Base-by-base conservation (phyloP, 768 basidiomycete genomes). In the Leccinum boreale region DNA sequence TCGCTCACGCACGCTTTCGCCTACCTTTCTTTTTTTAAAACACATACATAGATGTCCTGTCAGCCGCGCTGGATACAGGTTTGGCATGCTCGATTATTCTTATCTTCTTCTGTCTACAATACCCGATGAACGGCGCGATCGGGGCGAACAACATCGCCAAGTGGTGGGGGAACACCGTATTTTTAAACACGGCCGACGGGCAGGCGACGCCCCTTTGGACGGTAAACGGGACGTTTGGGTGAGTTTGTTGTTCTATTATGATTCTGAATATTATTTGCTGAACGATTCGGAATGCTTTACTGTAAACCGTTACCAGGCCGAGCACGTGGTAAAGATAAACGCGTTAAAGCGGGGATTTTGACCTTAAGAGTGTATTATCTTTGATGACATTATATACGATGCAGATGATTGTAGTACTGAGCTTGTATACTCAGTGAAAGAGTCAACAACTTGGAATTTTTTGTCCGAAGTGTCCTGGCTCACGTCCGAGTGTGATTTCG, bases 151-250 rank as follows among this genome's bases (percentile, higher is more conserved):
- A 58, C n/a, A 66, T 90, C 47, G 79, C 78, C 50, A 62, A 58
- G 1, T 90, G 88, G 89, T 89, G 87, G 87, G 89, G 88, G 11
- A 89, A 89, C 62, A 80, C 74, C 59, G 66, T 72, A 7, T 70
- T 58, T 57, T 5, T 55, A 47, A 70, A 70, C 0, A 77, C 72
- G 1, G 75, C 64, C 3, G 76, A 78, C 50, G 65, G 54, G 15
- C 28, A n/a, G 3, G 21, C 48, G 3, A 52, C 57, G 36, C 57
- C 70, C 0, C 57, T 72, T 1, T 39, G 21, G 9, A 17, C 47
- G 5, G n/a, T 39, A 5, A 59, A 66, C 12, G 53, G 58, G 4
- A 73, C 69, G 8, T 72, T 74, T 52, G 70, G 70, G 70, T 72
- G 50, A 63, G 70, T 63, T 44, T 11, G 4, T 44, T 19, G 42